Evolutionary conservation across 345 rosid species (phyloP).

Genomic region (Arabidopsis suecica): DNA sequence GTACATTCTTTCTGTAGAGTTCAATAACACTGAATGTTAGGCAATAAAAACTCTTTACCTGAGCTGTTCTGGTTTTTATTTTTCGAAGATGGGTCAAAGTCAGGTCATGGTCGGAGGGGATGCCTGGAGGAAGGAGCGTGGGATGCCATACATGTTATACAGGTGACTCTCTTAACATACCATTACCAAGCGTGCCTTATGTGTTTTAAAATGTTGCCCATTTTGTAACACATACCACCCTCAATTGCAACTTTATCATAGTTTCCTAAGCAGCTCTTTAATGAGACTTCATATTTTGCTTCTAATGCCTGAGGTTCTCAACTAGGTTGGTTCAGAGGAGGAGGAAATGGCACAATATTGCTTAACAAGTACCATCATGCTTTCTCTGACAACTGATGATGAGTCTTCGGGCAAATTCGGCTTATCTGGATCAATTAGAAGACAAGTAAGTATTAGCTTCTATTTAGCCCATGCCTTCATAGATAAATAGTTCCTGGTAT

Average conservation of each 20-base stretch:
- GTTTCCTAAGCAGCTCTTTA: neutral
- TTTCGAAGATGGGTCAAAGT: constrained; percentile 83
- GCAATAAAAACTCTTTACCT: neutral
- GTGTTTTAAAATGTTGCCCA: neutral
- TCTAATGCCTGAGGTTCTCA: constrained; percentile 14
- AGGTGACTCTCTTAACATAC: constrained; percentile 53
- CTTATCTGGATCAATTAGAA: constrained; percentile 93
- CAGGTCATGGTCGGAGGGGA: constrained; percentile 93
- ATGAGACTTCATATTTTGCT: constrained; percentile 1
- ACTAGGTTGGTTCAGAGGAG: constrained; percentile 88
- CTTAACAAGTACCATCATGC: constrained; percentile 95
- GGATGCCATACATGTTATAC: constrained; percentile 97
- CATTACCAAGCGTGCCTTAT: neutral
- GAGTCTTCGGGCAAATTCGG: constrained; percentile 79
- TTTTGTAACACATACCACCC: constrained; percentile 17
- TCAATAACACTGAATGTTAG: neutral
- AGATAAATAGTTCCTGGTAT: constrained; percentile 3
- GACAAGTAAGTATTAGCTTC: constrained; percentile 66
- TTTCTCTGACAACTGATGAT: constrained; percentile 86
- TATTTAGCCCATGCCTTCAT: neutral
- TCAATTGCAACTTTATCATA: constrained; percentile 1
- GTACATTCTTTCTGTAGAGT: constrained; percentile 46
- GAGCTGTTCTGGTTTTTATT: constrained; percentile 27
- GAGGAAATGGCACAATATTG: constrained; percentile 83
- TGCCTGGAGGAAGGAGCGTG: constrained; percentile 96